Percentiles rank a stretch among this genome's conserved stretches.
These are phyloP conservation scores for Hanseniaspora singularis DNA, from an alignment of 805 yeast species.

Conservation along the genomic window DNA sequence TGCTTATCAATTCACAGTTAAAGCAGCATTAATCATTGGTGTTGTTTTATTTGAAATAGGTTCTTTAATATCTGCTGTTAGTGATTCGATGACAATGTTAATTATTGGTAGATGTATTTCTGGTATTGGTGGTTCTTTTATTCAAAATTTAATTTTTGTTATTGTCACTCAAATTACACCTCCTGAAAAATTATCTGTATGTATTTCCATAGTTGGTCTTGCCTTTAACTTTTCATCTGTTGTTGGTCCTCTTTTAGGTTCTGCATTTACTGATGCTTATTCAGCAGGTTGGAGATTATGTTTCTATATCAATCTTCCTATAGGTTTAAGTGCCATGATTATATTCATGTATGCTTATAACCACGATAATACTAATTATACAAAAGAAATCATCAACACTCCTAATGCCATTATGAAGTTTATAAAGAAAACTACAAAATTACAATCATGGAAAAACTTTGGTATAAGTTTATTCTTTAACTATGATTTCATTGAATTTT, in stretches of 20 bases:
- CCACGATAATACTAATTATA: slow-evolving; percentile 11
- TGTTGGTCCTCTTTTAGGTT: slow-evolving; percentile 55
- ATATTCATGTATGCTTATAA: slow-evolving; percentile 18
- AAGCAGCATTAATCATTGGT: slow-evolving; percentile 33
- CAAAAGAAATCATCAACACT: background rate
- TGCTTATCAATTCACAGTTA: slow-evolving; percentile 47
- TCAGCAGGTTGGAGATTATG: slow-evolving; percentile 66
- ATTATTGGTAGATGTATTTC: slow-evolving; percentile 62
- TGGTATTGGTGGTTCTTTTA: slow-evolving; percentile 64
- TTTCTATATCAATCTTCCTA: slow-evolving; percentile 56
- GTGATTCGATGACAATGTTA: slow-evolving; percentile 45
- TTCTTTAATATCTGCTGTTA: slow-evolving; percentile 45
- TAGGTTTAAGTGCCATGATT: slow-evolving; percentile 37
- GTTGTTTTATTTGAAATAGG: slow-evolving; percentile 51
- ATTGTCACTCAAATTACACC: slow-evolving; percentile 34
- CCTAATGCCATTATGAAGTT: background rate
- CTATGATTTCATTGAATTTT: slow-evolving; percentile 23
- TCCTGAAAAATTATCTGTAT: slow-evolving; percentile 22
- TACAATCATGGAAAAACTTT: slow-evolving; percentile 1
- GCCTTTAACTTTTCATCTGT: slow-evolving; percentile 41
- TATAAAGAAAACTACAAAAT: background rate
- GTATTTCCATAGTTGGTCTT: slow-evolving; percentile 22
- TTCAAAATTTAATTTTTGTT: slow-evolving; percentile 45
- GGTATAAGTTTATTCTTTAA: slow-evolving; percentile 16
- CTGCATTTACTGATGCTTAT: slow-evolving; percentile 40